phyloP scores from a whole-genome alignment of 2,329 filamentous ascomycete genomes.

The Ramularia endophylla region DNA sequence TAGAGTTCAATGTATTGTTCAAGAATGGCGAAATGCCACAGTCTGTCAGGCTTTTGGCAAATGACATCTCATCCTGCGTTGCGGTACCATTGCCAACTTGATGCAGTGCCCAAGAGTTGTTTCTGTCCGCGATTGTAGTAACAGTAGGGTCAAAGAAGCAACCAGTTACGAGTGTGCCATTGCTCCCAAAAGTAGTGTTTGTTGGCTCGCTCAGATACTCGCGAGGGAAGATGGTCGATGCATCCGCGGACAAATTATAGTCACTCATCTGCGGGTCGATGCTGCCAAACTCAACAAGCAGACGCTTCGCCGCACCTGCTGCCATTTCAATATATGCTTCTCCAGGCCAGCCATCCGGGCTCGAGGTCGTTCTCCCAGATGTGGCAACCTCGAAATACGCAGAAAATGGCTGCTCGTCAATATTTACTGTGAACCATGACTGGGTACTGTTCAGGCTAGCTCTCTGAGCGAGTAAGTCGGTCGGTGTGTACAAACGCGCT shows the following conservation, averaged over 20 bases:
- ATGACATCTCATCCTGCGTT: slow-evolving; percentile 11
- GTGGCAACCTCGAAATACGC: slow-evolving; percentile 48
- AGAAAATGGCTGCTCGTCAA: slow-evolving; percentile 40
- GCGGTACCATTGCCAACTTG: slow-evolving; percentile 17
- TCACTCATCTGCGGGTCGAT: slow-evolving; percentile 52
- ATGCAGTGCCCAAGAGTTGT: slow-evolving; percentile 50
- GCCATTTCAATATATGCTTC: slow-evolving; percentile 51
- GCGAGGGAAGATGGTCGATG: slow-evolving; percentile 45
- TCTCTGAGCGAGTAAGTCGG: slow-evolving; percentile 46
- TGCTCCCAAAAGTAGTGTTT: slow-evolving; percentile 30
- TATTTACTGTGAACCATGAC: slow-evolving; percentile 49
- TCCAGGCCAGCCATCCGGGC: slow-evolving; percentile 59
- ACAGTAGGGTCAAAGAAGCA: slow-evolving; percentile 49
- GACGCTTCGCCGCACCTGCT: slow-evolving; percentile 43
- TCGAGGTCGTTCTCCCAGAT: slow-evolving; percentile 35
- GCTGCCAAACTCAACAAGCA: slow-evolving; percentile 51
- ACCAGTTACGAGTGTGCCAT: slow-evolving; percentile 43
- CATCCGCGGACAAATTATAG: slow-evolving; percentile 52
- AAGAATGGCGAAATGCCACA: slow-evolving; percentile 58
- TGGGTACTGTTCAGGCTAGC: slow-evolving; percentile 46
- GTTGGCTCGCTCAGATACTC: slow-evolving; percentile 39
- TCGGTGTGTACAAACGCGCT: slow-evolving; percentile 50
- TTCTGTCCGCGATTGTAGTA: slow-evolving; percentile 37
- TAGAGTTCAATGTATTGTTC: slow-evolving; percentile 49
- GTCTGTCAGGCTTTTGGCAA: slow-evolving; percentile 39